These are phyloP conservation scores for Lasiosphaeriaceae sp. DNA, from an alignment of 495 filamentous ascomycete genomes.

Conservation along the genomic window DNA sequence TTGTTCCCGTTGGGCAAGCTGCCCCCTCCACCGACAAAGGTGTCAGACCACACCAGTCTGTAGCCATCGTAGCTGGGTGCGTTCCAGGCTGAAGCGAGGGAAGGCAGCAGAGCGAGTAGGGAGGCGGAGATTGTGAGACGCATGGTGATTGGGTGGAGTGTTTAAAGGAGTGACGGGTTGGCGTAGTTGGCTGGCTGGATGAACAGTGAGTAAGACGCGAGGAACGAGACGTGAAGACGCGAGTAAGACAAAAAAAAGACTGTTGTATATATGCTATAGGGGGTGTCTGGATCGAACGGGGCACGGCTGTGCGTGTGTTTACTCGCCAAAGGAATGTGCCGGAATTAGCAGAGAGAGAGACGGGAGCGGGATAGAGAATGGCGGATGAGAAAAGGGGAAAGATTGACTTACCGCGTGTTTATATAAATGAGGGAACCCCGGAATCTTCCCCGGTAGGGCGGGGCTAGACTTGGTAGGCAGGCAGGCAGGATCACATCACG, in stretches of 20 bases:
- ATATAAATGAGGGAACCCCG: background rate
- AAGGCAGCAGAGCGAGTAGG: slow-evolving; percentile 11
- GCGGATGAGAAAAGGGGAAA: background rate
- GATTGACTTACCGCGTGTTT: background rate
- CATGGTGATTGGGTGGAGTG: slow-evolving; percentile 9
- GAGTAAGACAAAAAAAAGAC: background rate
- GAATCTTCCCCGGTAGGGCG: background rate
- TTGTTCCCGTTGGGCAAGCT: slow-evolving; percentile 27
- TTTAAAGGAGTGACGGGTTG: slow-evolving; percentile 1
- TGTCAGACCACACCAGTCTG: slow-evolving; percentile 35
- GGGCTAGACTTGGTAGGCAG: background rate
- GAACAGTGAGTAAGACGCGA: background rate
- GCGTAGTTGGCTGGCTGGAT: background rate
- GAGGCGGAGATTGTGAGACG: slow-evolving; percentile 11
- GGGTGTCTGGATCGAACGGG: background rate
- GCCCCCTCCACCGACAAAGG: slow-evolving; percentile 30
- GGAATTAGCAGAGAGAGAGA: background rate
- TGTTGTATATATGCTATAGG: background rate
- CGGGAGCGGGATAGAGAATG: background rate
- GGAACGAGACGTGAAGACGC: no score
- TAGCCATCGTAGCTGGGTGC: slow-evolving; percentile 32
- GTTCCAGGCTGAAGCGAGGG: slow-evolving; percentile 24
- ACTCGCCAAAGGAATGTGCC: background rate
- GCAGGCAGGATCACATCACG: no score
- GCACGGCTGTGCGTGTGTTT: background rate